Evolutionary conservation across 2,329 filamentous ascomycete species (phyloP), one percentile per base, ranked within the genome.

Genomic region (Dissoconium aciculare): DNA sequence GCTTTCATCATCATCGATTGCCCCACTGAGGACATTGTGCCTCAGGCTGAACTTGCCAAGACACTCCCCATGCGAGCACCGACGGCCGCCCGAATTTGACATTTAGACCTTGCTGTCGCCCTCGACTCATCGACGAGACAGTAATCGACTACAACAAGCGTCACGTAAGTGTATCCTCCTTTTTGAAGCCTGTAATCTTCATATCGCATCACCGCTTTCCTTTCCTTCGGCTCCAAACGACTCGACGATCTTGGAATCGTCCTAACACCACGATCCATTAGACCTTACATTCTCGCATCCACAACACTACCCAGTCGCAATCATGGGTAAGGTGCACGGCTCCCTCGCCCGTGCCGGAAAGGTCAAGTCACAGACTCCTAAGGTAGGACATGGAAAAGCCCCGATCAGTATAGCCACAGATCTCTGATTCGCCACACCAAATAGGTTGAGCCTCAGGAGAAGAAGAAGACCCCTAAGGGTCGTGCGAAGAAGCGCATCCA

Each of bases 391-490:
- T 11, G 23, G n/a, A 23, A 8, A n/a, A n/a, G 26, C 11, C 17
- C 26, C 31, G 25, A 21, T 29, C 17, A 5, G 11, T 11, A 26
- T 10, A 10, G 27, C 16, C 15, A 16, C 8, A 27, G 28, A 33
- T 24, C 27, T 29, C 26, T 27, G 28, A 37, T n/a, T 17, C 24
- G 14, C 12, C 19, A 9, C 23, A 36, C 3, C 15, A 15, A 15
- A 58, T 53, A 84, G 78, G 79, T 87, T 63, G 81, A 89, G 66
- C 65, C 71, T 37, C 78, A 85, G 66, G 85, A 94, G 78, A 93
- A 93, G 78, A 70, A 80, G 67, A 94, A 95, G 80, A 72, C 68
- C 53, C 84, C 87, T 60, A 94, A 94, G 77, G 87, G 87, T 59
- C 84, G 87, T 59, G 87, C 87, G 52, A 83, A 89, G 69, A 95